Percentiles rank a stretch among this genome's conserved stretches.
Conservation (phyloP, 202 grass and related monocot species). For the Setaria italica region DNA sequence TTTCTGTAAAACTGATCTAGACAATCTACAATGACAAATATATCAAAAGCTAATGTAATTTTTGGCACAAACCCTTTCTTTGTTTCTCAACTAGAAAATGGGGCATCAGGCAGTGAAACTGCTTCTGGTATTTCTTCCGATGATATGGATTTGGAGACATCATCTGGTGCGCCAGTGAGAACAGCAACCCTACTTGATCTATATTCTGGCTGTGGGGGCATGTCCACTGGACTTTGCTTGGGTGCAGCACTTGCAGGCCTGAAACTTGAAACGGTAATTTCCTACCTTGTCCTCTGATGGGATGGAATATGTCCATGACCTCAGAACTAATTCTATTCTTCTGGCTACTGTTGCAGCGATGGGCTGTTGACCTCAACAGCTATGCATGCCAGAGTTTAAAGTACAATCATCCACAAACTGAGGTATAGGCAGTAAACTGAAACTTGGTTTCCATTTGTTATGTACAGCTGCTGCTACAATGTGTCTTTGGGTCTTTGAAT, state of each 20-base stretch:
- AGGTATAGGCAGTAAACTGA: constrained; percentile 48
- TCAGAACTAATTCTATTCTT: neutral
- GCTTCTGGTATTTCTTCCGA: constrained; percentile 57
- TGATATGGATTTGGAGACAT: constrained; percentile 42
- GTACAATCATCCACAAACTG: constrained; percentile 71
- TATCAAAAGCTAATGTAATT: neutral
- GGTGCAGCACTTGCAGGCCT: constrained; percentile 63
- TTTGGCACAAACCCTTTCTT: neutral
- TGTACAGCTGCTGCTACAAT: neutral
- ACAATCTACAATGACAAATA: neutral
- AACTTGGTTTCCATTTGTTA: neutral
- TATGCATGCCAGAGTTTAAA: constrained; percentile 76
- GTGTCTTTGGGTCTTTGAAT: constrained; percentile 21
- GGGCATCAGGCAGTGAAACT: constrained; percentile 34
- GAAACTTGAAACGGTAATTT: constrained; percentile 69
- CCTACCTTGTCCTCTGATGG: neutral
- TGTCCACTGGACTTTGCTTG: constrained; percentile 85
- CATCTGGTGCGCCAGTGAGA: constrained; percentile 40
- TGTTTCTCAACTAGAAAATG: constrained; percentile 41
- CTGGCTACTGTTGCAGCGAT: constrained; percentile 42
- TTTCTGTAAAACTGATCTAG: neutral
- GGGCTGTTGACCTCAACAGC: constrained; percentile 75
- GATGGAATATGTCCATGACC: neutral
- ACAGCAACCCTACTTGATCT: constrained; percentile 66
- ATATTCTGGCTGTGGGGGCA: constrained; percentile 89